Conservation (phyloP, 148 eudicot species). For the Selenicereus undatus region DNA sequence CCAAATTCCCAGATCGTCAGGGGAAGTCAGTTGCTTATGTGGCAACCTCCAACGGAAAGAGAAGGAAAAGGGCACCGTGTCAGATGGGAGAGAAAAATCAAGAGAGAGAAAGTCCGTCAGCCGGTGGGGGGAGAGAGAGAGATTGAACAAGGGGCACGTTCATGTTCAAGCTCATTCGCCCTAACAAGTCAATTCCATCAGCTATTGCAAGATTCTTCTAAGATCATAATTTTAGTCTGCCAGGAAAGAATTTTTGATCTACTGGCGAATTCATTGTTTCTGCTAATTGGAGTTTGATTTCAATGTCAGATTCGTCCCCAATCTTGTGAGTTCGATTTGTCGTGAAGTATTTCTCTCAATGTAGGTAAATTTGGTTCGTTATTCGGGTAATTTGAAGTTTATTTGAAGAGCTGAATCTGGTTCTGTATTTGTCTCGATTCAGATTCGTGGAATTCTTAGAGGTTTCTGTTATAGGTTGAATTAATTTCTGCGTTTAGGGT, state of each 20-base stretch:
- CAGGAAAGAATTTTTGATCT: background rate
- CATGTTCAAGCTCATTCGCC: background rate
- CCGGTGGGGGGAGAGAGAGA: background rate
- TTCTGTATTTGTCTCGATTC: background rate
- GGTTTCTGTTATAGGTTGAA: background rate
- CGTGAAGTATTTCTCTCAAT: background rate
- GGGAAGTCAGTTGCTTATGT: conserved; percentile 23
- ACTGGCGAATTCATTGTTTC: background rate
- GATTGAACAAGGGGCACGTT: background rate
- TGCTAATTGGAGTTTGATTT: background rate
- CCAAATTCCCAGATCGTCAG: background rate
- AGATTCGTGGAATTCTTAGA: background rate
- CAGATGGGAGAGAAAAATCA: conserved; percentile 7
- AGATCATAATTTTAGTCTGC: background rate
- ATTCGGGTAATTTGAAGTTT: background rate
- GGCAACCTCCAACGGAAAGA: conserved; percentile 13
- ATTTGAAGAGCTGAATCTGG: background rate
- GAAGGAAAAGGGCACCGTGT: background rate
- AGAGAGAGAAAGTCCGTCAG: background rate
- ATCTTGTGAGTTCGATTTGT: conserved; percentile 3
- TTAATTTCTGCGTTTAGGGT: conserved; percentile 9
- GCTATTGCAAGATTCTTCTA: background rate
- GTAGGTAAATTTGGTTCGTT: conserved; percentile 3
- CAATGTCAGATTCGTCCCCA: background rate
- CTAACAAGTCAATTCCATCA: background rate